Conservation (phyloP, 192 early-diverging fungal genomes). For the Linnemannia zychae region DNA sequence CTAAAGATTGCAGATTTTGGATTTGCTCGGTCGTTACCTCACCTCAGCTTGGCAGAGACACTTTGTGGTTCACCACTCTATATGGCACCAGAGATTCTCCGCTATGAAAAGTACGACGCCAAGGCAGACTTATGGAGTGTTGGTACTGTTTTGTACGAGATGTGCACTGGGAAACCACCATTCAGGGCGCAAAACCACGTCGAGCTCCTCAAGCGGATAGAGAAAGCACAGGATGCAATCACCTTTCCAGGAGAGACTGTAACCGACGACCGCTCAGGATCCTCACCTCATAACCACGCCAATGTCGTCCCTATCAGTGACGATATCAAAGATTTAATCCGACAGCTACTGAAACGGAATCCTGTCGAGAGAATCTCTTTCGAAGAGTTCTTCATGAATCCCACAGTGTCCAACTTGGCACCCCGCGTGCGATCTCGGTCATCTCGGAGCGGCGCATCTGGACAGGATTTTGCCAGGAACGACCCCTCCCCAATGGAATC, state of each 20-base stretch:
- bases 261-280: slow-evolving; percentile 22
- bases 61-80: slow-evolving; percentile 98
- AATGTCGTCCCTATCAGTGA: slow-evolving; percentile 58
- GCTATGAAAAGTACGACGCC: slow-evolving; percentile 94
- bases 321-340: slow-evolving; percentile 87
- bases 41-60: slow-evolving; percentile 90
- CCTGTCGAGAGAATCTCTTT: slow-evolving; percentile 93
- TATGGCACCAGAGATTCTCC: slow-evolving; percentile 92
- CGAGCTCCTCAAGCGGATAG: slow-evolving; percentile 92
- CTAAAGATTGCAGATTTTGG: slow-evolving; percentile 99
- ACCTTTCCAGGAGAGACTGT: slow-evolving; percentile 82
- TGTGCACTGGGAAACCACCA: slow-evolving; percentile 91
- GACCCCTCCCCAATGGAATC: background rate
- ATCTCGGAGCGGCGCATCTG: slow-evolving; percentile 19
- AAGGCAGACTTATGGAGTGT: slow-evolving; percentile 98
- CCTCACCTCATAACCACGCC: slow-evolving; percentile 25
- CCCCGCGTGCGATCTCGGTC: slow-evolving; percentile 34
- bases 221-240: slow-evolving; percentile 86
- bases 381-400: slow-evolving; percentile 94
- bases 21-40: slow-evolving; percentile 91
- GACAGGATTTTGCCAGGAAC: slow-evolving; percentile 25
- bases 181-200: slow-evolving; percentile 95
- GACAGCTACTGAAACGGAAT: slow-evolving; percentile 85
- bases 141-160: slow-evolving; percentile 95
- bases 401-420: slow-evolving; percentile 64